A percentile compares a stretch with the other conserved stretches of the same genome.
These are phyloP conservation scores for Pestalotiopsis sp. DNA, from an alignment of 2,329 filamentous ascomycete species.

Conservation along the genomic window DNA sequence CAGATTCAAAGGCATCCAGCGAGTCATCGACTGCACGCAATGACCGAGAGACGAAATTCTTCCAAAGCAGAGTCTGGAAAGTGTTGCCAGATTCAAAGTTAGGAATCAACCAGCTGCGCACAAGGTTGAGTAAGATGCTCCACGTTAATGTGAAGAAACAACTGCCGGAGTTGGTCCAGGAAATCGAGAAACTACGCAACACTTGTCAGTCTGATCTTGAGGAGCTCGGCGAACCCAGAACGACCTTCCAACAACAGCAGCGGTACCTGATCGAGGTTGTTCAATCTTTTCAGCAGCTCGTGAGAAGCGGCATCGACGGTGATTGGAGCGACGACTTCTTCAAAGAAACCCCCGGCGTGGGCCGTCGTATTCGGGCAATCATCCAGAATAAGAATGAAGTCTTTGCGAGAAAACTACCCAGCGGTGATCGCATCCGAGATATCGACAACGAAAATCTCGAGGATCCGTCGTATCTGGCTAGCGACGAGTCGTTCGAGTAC, in stretches of 20 bases:
- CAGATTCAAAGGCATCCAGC: conserved; percentile 35
- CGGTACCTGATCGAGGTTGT: conserved; percentile 47
- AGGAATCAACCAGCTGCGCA: conserved; percentile 48
- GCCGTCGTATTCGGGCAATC: no score
- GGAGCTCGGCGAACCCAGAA: conserved; percentile 49
- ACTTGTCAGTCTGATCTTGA: conserved; percentile 38
- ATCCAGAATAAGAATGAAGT: conserved; percentile 29
- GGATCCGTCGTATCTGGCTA: no score
- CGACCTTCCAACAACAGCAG: conserved; percentile 46
- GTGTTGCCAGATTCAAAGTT: conserved; percentile 33
- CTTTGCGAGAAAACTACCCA: conserved; percentile 44
- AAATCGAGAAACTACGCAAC: conserved; percentile 38
- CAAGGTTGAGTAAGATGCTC: conserved; percentile 51
- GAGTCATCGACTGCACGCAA: conserved; percentile 36
- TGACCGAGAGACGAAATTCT: conserved; percentile 29
- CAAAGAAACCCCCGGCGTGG: no score
- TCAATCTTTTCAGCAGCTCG: conserved; percentile 41
- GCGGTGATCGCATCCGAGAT: conserved; percentile 41
- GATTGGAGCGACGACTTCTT: conserved; percentile 55
- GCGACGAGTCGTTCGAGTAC: conserved; percentile 40
- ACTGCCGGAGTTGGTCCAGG: conserved; percentile 43
- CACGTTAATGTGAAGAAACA: conserved; percentile 44
- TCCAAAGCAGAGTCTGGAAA: background rate
- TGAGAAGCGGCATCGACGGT: conserved; percentile 49
- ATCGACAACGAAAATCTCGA: conserved; percentile 24